Base-by-base conservation (phyloP, 148 eudicot species). In the Limonium bicolor region DNA sequence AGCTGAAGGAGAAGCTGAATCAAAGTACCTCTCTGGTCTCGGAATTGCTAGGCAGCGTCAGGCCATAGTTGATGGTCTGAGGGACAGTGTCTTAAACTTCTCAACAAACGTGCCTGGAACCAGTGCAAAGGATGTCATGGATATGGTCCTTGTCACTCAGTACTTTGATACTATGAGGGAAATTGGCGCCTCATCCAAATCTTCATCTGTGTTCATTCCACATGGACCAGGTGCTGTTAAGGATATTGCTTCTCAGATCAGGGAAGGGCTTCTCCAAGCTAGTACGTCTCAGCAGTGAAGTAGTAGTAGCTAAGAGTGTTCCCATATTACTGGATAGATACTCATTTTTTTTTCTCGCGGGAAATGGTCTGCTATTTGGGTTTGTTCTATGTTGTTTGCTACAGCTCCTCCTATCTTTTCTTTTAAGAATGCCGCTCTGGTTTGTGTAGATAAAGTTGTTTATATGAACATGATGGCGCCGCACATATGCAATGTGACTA, bases 1-100 rank as follows among this genome's bases (percentile, higher is more conserved):
- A 31, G 78, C 78, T 14, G 78, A 72, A 45, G 74, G 78, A 30
- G 78, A 72, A 65, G 78, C 78, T 0, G 74, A 72, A 50, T 72
- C 78, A 12, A 72, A 72, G 32, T 68, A 72, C 64, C 56, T 72
- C 26, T 56, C 78, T 11, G 78, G 78, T 18, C 62, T 72, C 19
- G 78, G 74, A 48, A 68, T 72, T 21, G 73, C 78, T 1, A 57
- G 78, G 48, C 78, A 72, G 57, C 67, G 78, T 15, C 78, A 72
- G 44, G 78, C 78, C 6, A 72, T 72, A 17, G 78, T 68, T 14
- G 78, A 72, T 53, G 78, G 78, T 7, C 66, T 72, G 13, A 56
- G 78, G 39, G 74, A 72, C 51, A 67, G 73, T 20, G 78, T 72
- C 12, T 61, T 72, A 15, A 69, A 66, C 20, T 72, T 72, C 49